phyloP scores from a whole-genome alignment of 805 yeast genomes.

The Wickerhamiella alocasiicola region DNA sequence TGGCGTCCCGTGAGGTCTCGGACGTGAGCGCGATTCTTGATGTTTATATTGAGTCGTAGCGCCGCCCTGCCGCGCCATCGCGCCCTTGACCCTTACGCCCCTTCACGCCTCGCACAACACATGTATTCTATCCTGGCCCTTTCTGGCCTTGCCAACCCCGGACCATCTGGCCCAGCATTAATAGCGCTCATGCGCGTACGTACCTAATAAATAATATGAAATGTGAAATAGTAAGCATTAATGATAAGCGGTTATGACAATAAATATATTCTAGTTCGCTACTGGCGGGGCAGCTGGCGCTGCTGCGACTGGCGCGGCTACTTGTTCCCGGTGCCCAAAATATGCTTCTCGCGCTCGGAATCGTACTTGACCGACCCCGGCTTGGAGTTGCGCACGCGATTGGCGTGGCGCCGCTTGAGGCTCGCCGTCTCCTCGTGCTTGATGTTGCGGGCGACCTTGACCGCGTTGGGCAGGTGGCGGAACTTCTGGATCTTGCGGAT shows the following conservation, averaged over 20 bases:
- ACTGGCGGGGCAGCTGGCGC: no score
- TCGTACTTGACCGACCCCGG: conserved; percentile 31
- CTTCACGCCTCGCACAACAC: no score
- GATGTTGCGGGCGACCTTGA: conserved; percentile 82
- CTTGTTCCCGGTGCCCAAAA: conserved; percentile 57
- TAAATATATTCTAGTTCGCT: no score
- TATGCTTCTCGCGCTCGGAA: conserved; percentile 74
- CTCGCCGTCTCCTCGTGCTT: conserved; percentile 63
- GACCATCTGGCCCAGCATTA: no score
- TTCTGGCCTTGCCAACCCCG: no score
- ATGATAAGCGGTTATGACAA: no score
- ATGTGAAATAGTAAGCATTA: no score
- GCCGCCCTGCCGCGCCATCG: no score
- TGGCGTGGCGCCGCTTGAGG: conserved; percentile 68
- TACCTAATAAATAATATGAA: no score
- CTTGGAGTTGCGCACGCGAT: conserved; percentile 68
- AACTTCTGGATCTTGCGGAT: conserved; percentile 80
- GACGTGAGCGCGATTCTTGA: conserved; percentile 82
- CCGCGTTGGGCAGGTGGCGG: conserved; percentile 77
- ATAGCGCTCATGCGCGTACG: no score
- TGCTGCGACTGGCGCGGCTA: background rate
- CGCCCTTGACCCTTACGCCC: no score
- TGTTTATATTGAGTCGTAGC: conserved; percentile 37
- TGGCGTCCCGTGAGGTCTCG: conserved; percentile 57
- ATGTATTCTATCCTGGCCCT: no score